Percentiles rank a stretch among this genome's conserved stretches.
Evolutionary conservation across 75 land plant species (phyloP).

Genomic region (Cunninghamia lanceolata): DNA sequence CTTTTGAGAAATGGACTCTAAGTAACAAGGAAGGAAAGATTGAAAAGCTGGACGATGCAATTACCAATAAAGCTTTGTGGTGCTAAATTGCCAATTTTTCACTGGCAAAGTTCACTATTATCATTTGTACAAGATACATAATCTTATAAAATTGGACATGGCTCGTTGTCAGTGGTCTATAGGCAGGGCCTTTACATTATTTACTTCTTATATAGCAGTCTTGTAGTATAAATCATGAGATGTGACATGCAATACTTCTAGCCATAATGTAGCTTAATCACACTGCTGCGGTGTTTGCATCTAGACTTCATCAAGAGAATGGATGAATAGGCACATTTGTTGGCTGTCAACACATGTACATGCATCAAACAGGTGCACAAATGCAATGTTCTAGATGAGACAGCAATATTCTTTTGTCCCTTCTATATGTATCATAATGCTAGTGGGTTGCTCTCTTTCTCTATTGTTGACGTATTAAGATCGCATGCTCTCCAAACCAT

Average conservation of each 20-base stretch:
- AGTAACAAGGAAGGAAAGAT: conserved; percentile 22
- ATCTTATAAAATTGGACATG: neutral
- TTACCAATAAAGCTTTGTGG: conserved; percentile 41
- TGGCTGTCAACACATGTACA: neutral
- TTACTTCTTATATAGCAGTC: neutral
- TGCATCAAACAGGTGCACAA: neutral
- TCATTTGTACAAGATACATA: neutral
- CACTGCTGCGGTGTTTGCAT: neutral
- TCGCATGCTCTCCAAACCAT: neutral
- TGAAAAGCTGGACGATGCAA: conserved; percentile 8
- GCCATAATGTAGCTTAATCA: neutral
- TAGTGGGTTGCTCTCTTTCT: neutral
- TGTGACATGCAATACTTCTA: neutral
- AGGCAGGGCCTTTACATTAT: neutral
- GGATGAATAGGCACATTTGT: neutral
- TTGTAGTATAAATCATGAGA: neutral
- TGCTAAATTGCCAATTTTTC: conserved; percentile 28
- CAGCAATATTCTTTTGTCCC: neutral
- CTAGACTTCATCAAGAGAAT: neutral
- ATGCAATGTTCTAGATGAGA: neutral
- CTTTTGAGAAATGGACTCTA: conserved; percentile 78
- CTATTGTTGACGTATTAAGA: neutral
- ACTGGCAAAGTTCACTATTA: neutral
- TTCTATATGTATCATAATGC: neutral
- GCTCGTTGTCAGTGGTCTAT: neutral